Evolutionary conservation across 139 green algal species (phyloP).

Genomic region (Haematococcus sp.): DNA sequence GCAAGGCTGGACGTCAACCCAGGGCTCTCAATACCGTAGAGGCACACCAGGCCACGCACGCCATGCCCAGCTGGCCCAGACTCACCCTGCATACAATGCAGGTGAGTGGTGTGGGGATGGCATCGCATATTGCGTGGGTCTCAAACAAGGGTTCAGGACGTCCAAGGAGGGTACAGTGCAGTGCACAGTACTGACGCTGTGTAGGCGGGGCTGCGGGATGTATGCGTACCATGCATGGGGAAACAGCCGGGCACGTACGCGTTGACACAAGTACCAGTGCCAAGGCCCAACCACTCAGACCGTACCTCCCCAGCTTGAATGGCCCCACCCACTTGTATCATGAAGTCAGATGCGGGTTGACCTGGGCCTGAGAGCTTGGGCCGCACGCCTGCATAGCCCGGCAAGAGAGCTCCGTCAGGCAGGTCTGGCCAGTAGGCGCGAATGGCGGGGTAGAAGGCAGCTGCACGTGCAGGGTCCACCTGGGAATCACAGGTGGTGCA

Average conservation of each 20-base stretch:
- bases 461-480: slow-evolving; percentile 48
- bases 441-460: slow-evolving; percentile 69
- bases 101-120: slow-evolving; percentile 3
- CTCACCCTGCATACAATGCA: slow-evolving; percentile 59
- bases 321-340: background rate
- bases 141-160: too few species aligned
- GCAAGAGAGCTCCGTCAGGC: slow-evolving; percentile 56
- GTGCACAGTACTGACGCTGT: too few species aligned
- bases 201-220: too few species aligned
- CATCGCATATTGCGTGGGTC: too few species aligned
- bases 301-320: background rate
- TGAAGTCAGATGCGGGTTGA: slow-evolving; percentile 1
- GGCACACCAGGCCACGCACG: slow-evolving; percentile 60
- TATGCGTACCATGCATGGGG: too few species aligned
- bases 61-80: slow-evolving; percentile 44
- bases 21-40: slow-evolving; percentile 87
- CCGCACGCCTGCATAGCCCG: slow-evolving; percentile 18
- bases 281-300: too few species aligned
- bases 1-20: slow-evolving; percentile 74
- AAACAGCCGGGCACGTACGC: too few species aligned
- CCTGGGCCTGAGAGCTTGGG: slow-evolving; percentile 6
- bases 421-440: slow-evolving; percentile 74
- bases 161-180: too few species aligned
- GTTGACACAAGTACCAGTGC: too few species aligned
- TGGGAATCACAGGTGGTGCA: slow-evolving; percentile 1